Conservation (phyloP, 1,284 basidiomycete genomes). For the Ustilago cynodontis region DNA sequence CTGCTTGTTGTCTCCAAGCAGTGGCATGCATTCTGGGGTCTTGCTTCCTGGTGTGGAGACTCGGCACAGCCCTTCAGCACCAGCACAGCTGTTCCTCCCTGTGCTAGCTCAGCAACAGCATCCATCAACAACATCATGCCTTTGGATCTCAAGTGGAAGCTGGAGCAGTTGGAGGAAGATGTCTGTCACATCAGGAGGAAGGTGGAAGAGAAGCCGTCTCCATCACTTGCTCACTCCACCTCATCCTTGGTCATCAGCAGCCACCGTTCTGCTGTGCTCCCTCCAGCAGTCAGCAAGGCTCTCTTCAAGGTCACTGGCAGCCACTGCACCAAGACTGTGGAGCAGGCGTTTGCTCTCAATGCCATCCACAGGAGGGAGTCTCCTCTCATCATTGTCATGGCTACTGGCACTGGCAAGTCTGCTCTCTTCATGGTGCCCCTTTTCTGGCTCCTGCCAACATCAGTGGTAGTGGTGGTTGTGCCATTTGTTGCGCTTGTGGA, state of each 20-base stretch:
- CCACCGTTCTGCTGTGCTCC: background rate
- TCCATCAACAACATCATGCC: too few species aligned
- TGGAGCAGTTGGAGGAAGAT: background rate
- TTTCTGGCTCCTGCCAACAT: constrained; percentile 2
- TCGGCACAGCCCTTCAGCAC: background rate
- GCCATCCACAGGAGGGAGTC: constrained; percentile 1
- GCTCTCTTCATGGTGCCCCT: constrained; percentile 10
- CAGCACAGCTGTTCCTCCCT: too few species aligned
- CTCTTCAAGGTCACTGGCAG: constrained; percentile 10
- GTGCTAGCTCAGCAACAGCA: too few species aligned
- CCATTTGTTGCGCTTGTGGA: background rate
- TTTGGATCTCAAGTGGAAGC: background rate
- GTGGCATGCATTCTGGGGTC: background rate
- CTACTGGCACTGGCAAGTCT: constrained; percentile 11
- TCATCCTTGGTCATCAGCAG: too few species aligned
- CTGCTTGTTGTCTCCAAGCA: background rate
- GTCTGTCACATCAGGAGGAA: too few species aligned
- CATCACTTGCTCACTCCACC: too few species aligned
- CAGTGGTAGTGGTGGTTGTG: constrained; percentile 2
- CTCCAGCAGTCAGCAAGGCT: background rate
- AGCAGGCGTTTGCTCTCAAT: constrained; percentile 5
- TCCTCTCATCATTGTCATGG: constrained; percentile 7
- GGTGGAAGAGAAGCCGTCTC: too few species aligned
- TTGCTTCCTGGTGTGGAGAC: background rate
- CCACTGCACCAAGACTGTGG: constrained; percentile 1